phyloP scores from a whole-genome alignment of 129 eudicot genomes.

The Logfia minima region DNA sequence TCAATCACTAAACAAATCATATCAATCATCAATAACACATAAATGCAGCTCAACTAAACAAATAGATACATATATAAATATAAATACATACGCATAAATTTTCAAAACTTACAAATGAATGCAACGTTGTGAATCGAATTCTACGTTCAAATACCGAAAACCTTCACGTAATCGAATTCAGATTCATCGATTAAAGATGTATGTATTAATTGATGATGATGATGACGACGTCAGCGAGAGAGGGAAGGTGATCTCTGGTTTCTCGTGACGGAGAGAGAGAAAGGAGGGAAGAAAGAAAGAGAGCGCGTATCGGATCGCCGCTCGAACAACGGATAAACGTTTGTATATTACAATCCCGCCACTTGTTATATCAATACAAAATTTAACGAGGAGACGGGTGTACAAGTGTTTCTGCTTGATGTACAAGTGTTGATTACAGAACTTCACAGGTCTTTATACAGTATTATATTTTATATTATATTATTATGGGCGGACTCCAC shows the following conservation, averaged over 20 bases:
- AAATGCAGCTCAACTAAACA: slow-evolving; percentile 27
- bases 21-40: slow-evolving; percentile 25
- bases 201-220: slow-evolving; percentile 18
- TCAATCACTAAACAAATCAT: slow-evolving; percentile 1
- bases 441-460: too few relatives aligned
- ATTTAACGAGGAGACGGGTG: not conserved
- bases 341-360: not conserved
- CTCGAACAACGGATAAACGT: not conserved
- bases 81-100: not conserved
- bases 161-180: slow-evolving; percentile 26
- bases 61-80: not conserved
- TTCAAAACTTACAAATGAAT: slow-evolving; percentile 16
- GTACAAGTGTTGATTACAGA: not conserved
- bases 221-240: too few relatives aligned
- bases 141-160: slow-evolving; percentile 4
- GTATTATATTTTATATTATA: too few relatives aligned
- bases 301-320: slow-evolving; percentile 23
- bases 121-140: not conserved
- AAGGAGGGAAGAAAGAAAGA: slow-evolving; percentile 25
- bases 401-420: not conserved
- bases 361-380: not conserved
- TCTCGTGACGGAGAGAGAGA: slow-evolving; percentile 47
- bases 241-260: slow-evolving; percentile 39
- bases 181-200: not conserved
- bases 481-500: too few relatives aligned